Evolutionary conservation across 2,329 filamentous ascomycete species (phyloP).

Genomic region (Ceratocystis ficicola): DNA sequence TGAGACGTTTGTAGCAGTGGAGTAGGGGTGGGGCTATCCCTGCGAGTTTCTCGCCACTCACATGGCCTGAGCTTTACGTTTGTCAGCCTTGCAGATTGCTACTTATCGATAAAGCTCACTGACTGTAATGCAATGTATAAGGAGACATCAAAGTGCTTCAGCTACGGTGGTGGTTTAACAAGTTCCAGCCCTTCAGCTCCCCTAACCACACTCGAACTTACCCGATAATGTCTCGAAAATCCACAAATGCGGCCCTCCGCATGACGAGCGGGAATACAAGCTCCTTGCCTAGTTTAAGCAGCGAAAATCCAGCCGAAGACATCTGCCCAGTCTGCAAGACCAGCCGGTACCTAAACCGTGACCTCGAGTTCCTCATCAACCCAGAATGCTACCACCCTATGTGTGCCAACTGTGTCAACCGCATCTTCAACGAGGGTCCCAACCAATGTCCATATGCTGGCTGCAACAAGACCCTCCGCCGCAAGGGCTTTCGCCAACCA

Average conservation of each 20-base stretch:
- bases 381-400: constrained; percentile 98
- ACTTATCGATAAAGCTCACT: constrained; percentile 1
- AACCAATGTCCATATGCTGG: constrained; percentile 84
- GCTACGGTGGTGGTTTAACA: background rate
- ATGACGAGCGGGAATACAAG: constrained; percentile 7
- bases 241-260: constrained; percentile 23
- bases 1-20: constrained; percentile 23
- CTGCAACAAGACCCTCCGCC: constrained; percentile 75
- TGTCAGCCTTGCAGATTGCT: constrained; percentile 11
- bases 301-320: constrained; percentile 39
- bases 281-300: constrained; percentile 25
- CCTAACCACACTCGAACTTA: background rate
- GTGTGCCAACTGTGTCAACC: constrained; percentile 91
- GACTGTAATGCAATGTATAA: no score
- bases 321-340: constrained; percentile 97
- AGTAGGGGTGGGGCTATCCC: background rate
- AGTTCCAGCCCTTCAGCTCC: background rate
- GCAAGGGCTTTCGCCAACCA: constrained; percentile 70
- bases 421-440: constrained; percentile 84
- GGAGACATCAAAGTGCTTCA: background rate
- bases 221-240: constrained; percentile 31
- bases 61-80: background rate
- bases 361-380: constrained; percentile 92
- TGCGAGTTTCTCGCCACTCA: background rate
- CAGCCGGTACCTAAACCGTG: constrained; percentile 83